Percentiles rank a stretch among this genome's conserved stretches.
phyloP scores from a whole-genome alignment of 805 yeast species.

The Lipomyces lipofer region DNA sequence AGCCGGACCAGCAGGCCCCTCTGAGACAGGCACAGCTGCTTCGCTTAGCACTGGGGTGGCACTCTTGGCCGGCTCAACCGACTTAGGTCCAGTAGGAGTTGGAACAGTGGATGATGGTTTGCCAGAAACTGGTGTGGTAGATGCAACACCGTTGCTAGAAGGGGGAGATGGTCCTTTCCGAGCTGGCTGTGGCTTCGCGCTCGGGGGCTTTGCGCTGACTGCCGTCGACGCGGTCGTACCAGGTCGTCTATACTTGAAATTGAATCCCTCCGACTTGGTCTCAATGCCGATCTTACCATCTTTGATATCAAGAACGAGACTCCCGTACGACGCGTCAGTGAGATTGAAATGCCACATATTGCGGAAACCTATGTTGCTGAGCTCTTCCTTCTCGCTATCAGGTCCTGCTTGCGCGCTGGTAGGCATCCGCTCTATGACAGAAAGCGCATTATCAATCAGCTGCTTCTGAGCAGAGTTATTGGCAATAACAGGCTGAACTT shows the following conservation, averaged over 20 bases:
- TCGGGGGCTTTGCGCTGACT: background rate
- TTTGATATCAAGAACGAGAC: constrained; percentile 46
- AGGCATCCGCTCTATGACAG: constrained; percentile 58
- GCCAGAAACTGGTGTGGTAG: background rate
- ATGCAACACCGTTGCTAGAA: background rate
- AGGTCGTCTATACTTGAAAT: constrained; percentile 52
- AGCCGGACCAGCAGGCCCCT: background rate
- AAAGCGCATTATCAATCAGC: constrained; percentile 56
- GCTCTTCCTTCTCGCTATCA: constrained; percentile 55
- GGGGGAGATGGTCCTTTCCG: constrained; percentile 2
- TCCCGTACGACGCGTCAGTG: constrained; percentile 60
- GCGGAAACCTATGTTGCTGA: constrained; percentile 63
- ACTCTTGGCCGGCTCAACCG: background rate
- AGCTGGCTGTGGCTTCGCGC: background rate
- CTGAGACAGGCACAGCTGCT: background rate
- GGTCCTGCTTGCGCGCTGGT: constrained; percentile 39
- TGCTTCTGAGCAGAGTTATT: constrained; percentile 48
- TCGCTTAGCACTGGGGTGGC: background rate
- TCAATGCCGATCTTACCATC: constrained; percentile 55
- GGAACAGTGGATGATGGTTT: background rate
- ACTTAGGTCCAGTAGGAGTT: background rate
- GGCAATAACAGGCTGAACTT: constrained; percentile 48
- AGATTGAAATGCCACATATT: constrained; percentile 77
- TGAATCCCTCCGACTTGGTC: constrained; percentile 60
- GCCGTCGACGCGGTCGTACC: background rate